Percentiles rank a stretch among this genome's conserved stretches.
phyloP scores from a whole-genome alignment of 192 early-diverging fungal species.

The Backusella parvicylindrica region DNA sequence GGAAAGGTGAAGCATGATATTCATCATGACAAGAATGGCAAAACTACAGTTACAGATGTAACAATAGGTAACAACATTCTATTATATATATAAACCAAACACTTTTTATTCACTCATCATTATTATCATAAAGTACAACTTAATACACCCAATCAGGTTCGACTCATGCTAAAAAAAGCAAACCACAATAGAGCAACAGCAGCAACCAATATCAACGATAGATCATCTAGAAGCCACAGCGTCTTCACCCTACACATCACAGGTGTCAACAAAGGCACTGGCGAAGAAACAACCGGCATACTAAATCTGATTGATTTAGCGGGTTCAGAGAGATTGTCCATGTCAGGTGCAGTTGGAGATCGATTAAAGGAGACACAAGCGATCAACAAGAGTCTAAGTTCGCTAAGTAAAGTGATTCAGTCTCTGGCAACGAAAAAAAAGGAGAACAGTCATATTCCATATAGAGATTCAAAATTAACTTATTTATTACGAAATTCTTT shows the following conservation, averaged over 20 bases:
- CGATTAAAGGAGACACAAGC: constrained; percentile 89
- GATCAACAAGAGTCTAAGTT: constrained; percentile 94
- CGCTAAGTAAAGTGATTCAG: constrained; percentile 87
- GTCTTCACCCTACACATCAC: constrained; percentile 85
- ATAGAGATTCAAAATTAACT: constrained; percentile 90
- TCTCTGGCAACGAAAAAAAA: constrained; percentile 75
- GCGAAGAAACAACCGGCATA: constrained; percentile 67
- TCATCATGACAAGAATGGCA: constrained; percentile 72
- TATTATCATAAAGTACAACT: constrained; percentile 54
- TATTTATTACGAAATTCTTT: constrained; percentile 70
- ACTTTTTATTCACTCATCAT: background rate
- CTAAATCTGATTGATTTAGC: constrained; percentile 95
- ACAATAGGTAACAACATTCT: constrained; percentile 48
- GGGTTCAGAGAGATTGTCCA: constrained; percentile 85
- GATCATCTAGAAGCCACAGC: constrained; percentile 91
- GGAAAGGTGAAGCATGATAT: constrained; percentile 78
- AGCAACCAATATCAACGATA: constrained; percentile 89
- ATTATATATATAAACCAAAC: background rate
- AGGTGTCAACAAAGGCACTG: constrained; percentile 72
- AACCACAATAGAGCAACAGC: constrained; percentile 85
- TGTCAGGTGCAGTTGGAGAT: constrained; percentile 82
- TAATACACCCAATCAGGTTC: constrained; percentile 70
- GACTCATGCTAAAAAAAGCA: constrained; percentile 68
- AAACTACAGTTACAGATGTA: constrained; percentile 76
- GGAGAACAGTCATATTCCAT: constrained; percentile 74